phyloP scores from a whole-genome alignment of 768 basidiomycete species.

The Podaxis sp. region DNA sequence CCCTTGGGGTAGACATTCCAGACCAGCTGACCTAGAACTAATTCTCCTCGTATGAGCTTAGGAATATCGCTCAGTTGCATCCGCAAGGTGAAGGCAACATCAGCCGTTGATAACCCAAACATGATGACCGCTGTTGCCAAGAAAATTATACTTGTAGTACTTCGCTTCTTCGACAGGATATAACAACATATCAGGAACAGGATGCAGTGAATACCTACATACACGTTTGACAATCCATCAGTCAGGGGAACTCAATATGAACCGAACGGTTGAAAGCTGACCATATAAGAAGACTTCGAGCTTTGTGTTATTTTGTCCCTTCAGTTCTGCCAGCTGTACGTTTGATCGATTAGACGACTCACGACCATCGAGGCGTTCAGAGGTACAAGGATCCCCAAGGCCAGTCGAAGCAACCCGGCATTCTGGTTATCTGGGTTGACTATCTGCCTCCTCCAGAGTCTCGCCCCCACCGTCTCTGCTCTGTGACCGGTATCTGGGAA shows the following conservation, averaged over 20 bases:
- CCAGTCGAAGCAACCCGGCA: neutral
- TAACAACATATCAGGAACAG: conserved; percentile 33
- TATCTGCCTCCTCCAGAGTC: neutral
- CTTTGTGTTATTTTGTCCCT: neutral
- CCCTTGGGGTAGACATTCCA: conserved; percentile 28
- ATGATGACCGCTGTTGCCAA: conserved; percentile 29
- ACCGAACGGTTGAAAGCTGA: neutral
- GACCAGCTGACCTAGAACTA: conserved; percentile 18
- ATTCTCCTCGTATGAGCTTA: conserved; percentile 25
- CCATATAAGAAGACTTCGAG: conserved; percentile 4
- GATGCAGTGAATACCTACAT: conserved; percentile 32
- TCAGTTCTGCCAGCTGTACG: too few relatives aligned
- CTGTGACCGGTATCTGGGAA: neutral
- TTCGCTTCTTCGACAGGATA: conserved; percentile 27
- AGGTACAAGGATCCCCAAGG: neutral
- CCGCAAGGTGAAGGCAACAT: conserved; percentile 27
- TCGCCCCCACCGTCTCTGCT: neutral
- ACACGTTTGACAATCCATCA: neutral
- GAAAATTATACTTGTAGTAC: conserved; percentile 25
- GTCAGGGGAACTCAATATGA: neutral
- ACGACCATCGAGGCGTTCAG: neutral
- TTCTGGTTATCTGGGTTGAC: neutral
- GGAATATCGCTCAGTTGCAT: conserved; percentile 17
- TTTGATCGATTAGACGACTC: neutral
- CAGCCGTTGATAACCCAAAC: conserved; percentile 33